phyloP scores from a whole-genome alignment of 1,284 basidiomycete species.

The Marasmius oreades region DNA sequence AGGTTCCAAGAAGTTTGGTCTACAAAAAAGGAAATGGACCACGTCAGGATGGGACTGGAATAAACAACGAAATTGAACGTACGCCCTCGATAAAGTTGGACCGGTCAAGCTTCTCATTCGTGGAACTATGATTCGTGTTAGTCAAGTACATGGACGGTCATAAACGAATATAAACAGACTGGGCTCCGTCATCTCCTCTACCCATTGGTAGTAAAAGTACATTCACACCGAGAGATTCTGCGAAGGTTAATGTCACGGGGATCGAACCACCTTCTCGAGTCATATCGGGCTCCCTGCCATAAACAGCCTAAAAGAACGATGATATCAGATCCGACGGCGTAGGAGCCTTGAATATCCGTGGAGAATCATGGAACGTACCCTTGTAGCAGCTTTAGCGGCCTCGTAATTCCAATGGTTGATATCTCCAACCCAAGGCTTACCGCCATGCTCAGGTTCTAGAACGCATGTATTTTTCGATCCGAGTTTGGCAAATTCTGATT shows the following conservation, averaged over 20 bases:
- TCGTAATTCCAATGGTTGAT: slow-evolving; percentile 93
- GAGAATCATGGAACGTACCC: slow-evolving; percentile 35
- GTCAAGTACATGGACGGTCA: not conserved
- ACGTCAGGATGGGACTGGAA: not conserved
- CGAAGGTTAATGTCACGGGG: slow-evolving; percentile 94
- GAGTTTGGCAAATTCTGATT: slow-evolving; percentile 81
- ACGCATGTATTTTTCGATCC: slow-evolving; percentile 68
- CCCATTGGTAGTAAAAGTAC: slow-evolving; percentile 92
- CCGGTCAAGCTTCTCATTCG: slow-evolving; percentile 94
- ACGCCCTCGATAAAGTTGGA: slow-evolving; percentile 93
- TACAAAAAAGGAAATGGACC: slow-evolving; percentile 21
- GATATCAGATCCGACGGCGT: slow-evolving; percentile 1
- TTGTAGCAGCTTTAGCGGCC: slow-evolving; percentile 84
- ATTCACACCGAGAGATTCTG: slow-evolving; percentile 80
- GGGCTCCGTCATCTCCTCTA: slow-evolving; percentile 89
- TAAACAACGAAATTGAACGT: slow-evolving; percentile 14
- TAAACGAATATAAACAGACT: slow-evolving; percentile 47
- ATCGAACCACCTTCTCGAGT: slow-evolving; percentile 96
- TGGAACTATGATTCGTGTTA: slow-evolving; percentile 55
- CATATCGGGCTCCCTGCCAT: slow-evolving; percentile 81
- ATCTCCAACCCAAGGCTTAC: slow-evolving; percentile 88
- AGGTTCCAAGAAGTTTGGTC: slow-evolving; percentile 80
- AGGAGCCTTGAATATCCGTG: slow-evolving; percentile 10
- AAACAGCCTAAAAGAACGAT: slow-evolving; percentile 53
- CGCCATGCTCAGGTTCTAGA: slow-evolving; percentile 73